These are phyloP conservation scores for Ustilago bromivora DNA, from an alignment of 1,284 basidiomycete genomes.

Conservation along the genomic window DNA sequence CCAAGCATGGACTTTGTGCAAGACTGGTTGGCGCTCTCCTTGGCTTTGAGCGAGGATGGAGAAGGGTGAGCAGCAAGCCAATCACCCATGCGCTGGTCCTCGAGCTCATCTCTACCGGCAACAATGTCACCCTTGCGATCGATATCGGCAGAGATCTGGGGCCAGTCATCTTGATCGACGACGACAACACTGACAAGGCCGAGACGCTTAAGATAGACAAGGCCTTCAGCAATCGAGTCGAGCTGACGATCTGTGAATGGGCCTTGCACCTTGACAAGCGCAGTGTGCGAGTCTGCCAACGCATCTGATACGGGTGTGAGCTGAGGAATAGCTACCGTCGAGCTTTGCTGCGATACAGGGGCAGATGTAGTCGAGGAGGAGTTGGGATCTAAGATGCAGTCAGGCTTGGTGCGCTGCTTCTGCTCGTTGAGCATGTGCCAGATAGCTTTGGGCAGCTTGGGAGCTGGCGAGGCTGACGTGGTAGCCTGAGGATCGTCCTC, in stretches of 20 bases:
- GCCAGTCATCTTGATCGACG: slow-evolving; percentile 86
- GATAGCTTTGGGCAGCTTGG: slow-evolving; percentile 41
- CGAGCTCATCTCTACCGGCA: slow-evolving; percentile 45
- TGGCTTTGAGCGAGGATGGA: slow-evolving; percentile 25
- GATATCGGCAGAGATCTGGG: slow-evolving; percentile 67
- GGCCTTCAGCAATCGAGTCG: slow-evolving; percentile 89
- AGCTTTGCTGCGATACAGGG: slow-evolving; percentile 69
- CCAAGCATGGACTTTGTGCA: slow-evolving; percentile 31
- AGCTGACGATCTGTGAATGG: slow-evolving; percentile 96
- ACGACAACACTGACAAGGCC: slow-evolving; percentile 95
- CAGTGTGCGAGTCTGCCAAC: slow-evolving; percentile 75
- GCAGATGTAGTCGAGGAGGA: slow-evolving; percentile 29
- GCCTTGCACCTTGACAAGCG: slow-evolving; percentile 95
- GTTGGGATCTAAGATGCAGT: slow-evolving; percentile 49
- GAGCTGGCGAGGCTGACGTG: background rate
- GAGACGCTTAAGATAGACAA: slow-evolving; percentile 94
- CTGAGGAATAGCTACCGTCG: slow-evolving; percentile 45
- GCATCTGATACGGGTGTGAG: slow-evolving; percentile 43
- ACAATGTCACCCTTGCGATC: slow-evolving; percentile 50
- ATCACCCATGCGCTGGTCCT: slow-evolving; percentile 48
- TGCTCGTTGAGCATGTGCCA: slow-evolving; percentile 37
- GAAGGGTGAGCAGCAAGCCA: slow-evolving; percentile 55
- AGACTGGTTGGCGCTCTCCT: slow-evolving; percentile 11
- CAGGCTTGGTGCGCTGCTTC: slow-evolving; percentile 17
- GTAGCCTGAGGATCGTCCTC: slow-evolving; percentile 24